phyloP scores from a whole-genome alignment of 2,329 filamentous ascomycete species.

The Aspergillus pseudoterreus region DNA sequence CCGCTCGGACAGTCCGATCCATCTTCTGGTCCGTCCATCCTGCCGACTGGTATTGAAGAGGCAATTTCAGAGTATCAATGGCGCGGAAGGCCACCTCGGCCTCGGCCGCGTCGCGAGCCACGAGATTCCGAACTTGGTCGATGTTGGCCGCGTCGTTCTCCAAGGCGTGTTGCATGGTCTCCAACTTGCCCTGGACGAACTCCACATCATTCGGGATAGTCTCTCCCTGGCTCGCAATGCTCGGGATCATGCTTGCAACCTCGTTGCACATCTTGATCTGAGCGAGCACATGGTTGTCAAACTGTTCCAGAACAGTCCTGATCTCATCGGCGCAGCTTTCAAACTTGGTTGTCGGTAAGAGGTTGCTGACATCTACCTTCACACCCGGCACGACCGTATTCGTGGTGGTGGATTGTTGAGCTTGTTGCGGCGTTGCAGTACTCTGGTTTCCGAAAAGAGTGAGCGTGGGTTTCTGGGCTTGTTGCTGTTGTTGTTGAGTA shows the following conservation, averaged over 20 bases:
- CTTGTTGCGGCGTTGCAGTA: conserved; percentile 25
- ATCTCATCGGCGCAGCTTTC: conserved; percentile 81
- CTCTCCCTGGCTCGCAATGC: conserved; percentile 60
- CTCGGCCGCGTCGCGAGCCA: conserved; percentile 65
- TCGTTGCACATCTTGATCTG: conserved; percentile 72
- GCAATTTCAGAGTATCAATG: conserved; percentile 70
- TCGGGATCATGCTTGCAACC: conserved; percentile 67
- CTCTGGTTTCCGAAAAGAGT: conserved; percentile 37
- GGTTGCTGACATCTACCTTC: conserved; percentile 71
- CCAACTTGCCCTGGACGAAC: conserved; percentile 58
- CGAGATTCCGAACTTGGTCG: conserved; percentile 52
- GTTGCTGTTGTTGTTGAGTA: conserved; percentile 30
- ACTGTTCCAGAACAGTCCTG: conserved; percentile 70
- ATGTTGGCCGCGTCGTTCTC: conserved; percentile 62
- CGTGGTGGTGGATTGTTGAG: conserved; percentile 30
- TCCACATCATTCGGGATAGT: conserved; percentile 64
- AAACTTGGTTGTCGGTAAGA: conserved; percentile 85
- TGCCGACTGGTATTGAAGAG: conserved; percentile 58
- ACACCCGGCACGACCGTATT: conserved; percentile 60
- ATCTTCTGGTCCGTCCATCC: conserved; percentile 39
- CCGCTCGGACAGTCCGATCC: conserved; percentile 36
- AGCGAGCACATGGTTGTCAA: conserved; percentile 75
- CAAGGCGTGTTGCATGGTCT: conserved; percentile 60
- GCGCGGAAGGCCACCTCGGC: conserved; percentile 69
- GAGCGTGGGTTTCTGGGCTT: conserved; percentile 48